Evolutionary conservation across 2,329 filamentous ascomycete genomes (phyloP).

Genomic region (Myriosclerotinia duriaeana): DNA sequence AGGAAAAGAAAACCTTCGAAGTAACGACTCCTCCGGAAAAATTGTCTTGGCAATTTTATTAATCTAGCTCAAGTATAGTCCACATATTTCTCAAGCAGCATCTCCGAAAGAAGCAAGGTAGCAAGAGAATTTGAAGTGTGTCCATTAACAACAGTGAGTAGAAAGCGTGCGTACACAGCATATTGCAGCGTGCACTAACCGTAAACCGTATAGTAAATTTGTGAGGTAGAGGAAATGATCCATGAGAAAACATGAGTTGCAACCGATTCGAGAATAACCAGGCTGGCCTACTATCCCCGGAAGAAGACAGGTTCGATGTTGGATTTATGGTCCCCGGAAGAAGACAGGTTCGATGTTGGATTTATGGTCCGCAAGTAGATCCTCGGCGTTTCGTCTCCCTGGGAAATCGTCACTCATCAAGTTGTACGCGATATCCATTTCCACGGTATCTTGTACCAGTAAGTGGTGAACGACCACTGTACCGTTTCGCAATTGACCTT

Average conservation of each 20-base stretch:
- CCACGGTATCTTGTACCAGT: conserved; percentile 5
- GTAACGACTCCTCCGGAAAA: not conserved
- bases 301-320: not conserved
- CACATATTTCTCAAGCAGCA: not conserved
- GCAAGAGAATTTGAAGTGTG: not conserved
- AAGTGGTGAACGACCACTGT: conserved; percentile 2
- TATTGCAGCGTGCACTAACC: not conserved
- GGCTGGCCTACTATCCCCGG: not conserved
- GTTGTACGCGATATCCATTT: conserved; percentile 2
- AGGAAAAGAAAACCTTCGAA: not conserved
- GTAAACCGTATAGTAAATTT: not conserved
- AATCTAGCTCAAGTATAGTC: not conserved
- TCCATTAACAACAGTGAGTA: not conserved
- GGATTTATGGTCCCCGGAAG: not conserved
- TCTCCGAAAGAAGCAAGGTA: not conserved
- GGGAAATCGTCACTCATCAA: conserved; percentile 6
- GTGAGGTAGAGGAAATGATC: not conserved
- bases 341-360: not conserved
- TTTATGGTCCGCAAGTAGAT: not conserved
- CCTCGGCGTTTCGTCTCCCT: not conserved
- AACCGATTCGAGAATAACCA: not conserved
- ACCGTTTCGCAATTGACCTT: conserved; percentile 47
- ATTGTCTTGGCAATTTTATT: not conserved
- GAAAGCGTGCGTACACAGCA: not conserved
- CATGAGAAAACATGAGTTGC: not conserved